A percentile compares a stretch with the other conserved stretches of the same genome.
phyloP scores from a whole-genome alignment of 1,139 yeast genomes.

The Suhomyces anneliseae region DNA sequence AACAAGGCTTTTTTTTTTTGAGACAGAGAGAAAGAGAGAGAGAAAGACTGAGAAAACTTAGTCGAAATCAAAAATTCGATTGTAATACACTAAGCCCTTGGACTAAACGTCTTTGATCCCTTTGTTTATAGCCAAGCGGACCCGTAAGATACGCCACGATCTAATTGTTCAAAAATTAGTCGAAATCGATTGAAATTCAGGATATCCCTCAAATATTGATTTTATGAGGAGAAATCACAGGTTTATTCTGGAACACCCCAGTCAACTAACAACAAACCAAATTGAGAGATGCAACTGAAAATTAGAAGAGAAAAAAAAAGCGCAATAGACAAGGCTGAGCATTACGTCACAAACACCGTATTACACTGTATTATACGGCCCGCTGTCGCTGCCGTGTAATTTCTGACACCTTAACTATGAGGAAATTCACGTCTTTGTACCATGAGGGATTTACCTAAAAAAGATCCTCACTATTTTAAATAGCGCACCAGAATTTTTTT shows the following conservation, averaged over 20 bases:
- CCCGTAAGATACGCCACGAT: neutral
- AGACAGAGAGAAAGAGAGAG: too few relatives aligned
- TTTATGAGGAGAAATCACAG: neutral
- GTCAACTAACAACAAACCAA: too few relatives aligned
- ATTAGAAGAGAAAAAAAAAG: neutral
- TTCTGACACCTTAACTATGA: neutral
- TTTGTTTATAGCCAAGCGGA: too few relatives aligned
- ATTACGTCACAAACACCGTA: neutral
- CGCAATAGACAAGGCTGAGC: neutral
- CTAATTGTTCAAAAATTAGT: neutral
- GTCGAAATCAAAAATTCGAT: too few relatives aligned
- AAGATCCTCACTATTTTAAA: neutral
- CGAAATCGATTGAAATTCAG: neutral
- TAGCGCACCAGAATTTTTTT: slow-evolving; percentile 4
- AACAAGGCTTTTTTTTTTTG: too few relatives aligned
- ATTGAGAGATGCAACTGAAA: too few relatives aligned
- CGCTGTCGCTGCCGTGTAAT: neutral
- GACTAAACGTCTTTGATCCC: too few relatives aligned
- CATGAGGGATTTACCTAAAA: slow-evolving; percentile 9
- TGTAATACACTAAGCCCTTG: too few relatives aligned
- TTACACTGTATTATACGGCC: neutral
- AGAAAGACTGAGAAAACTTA: too few relatives aligned
- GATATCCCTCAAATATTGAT: neutral
- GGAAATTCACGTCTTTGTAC: slow-evolving; percentile 4
- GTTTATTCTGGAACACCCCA: neutral